These are phyloP conservation scores for Malus fusca DNA, from an alignment of 306 rosid genomes.

Conservation along the genomic window DNA sequence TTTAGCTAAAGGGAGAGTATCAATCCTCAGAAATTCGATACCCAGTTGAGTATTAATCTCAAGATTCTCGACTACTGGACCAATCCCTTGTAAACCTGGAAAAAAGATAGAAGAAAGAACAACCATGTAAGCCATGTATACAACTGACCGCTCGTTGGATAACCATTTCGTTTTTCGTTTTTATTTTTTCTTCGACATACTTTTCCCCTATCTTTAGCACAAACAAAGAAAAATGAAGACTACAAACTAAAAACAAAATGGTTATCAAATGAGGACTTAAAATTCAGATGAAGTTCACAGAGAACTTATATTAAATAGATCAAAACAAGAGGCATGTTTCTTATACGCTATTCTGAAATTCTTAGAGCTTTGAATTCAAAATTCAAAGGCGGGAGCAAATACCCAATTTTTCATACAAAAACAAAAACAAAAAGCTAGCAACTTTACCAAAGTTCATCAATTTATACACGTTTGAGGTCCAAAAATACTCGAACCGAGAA, in stretches of 20 bases:
- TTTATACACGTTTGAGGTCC: neutral
- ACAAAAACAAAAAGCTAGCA: neutral
- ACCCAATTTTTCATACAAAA: neutral
- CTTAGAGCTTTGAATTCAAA: neutral
- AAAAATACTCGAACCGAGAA: neutral
- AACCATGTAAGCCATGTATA: neutral
- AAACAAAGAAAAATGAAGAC: neutral
- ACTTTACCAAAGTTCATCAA: neutral
- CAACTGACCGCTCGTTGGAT: no score
- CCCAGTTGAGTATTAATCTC: slow-evolving; percentile 18
- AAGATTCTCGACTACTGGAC: neutral
- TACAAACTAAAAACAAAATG: neutral
- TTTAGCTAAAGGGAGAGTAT: neutral
- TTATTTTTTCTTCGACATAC: neutral
- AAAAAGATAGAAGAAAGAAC: neutral
- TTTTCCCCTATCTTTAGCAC: neutral
- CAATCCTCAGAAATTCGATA: neutral
- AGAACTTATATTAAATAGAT: neutral
- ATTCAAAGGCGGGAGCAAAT: neutral
- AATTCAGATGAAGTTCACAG: neutral
- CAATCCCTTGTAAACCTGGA: slow-evolving; percentile 22
- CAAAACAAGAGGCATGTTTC: neutral
- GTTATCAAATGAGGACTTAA: neutral
- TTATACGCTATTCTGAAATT: neutral
- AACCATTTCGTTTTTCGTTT: neutral